Base-by-base conservation (phyloP, 192 early-diverging fungal species). In the Gaertneriomyces sp. region DNA sequence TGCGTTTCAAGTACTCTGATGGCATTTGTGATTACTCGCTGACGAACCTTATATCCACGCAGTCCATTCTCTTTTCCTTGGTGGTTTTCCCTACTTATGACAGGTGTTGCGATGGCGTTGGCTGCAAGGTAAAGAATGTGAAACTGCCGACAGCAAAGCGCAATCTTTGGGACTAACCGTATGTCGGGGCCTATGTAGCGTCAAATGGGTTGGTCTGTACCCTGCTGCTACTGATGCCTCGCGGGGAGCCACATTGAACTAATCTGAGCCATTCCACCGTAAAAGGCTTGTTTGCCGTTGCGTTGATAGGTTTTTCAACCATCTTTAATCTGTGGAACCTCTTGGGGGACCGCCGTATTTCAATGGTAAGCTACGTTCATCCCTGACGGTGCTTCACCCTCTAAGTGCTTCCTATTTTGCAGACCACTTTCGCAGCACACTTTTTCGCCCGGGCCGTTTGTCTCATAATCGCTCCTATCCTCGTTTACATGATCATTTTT, bases 141-240 rank as follows among this genome's bases (percentile, higher is more conserved):
- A 39, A 5, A 11, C 38, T 12, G 43, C 64, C 20, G 7, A 20
- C 55, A 6, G 4, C 3, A 11, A 51, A 14, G 4, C 14, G 68
- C 16, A 16, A 16, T 41, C 7, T 14, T 49, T 17, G 3, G 59
- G 7, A 14, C 16, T 17, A 41, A 16, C 42, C 45, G 20, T 42
- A 10, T 45, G n/a, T 9, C 14, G 10, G 25, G 45, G 39, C 49
- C 19, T 19, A 40, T 45, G 14, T n/a, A 79, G 76, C 61, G 78
- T 82, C 25, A 84, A 84, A 65, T 81, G 78, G 79, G 77, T 84
- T 50, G 82, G 75, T 76, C 43, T 50, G 72, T 62, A 43, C 11
- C 38, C 17, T 72, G 25, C 25, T 33, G 25, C 25, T 33, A 33
- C 2, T 33, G 25, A 17, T 9, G 42, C 25, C 17, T 71, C 38